A percentile compares a stretch with the other conserved stretches of the same genome.
phyloP scores from a whole-genome alignment of 1,284 basidiomycete species.

The Boletellus deceptivus region DNA sequence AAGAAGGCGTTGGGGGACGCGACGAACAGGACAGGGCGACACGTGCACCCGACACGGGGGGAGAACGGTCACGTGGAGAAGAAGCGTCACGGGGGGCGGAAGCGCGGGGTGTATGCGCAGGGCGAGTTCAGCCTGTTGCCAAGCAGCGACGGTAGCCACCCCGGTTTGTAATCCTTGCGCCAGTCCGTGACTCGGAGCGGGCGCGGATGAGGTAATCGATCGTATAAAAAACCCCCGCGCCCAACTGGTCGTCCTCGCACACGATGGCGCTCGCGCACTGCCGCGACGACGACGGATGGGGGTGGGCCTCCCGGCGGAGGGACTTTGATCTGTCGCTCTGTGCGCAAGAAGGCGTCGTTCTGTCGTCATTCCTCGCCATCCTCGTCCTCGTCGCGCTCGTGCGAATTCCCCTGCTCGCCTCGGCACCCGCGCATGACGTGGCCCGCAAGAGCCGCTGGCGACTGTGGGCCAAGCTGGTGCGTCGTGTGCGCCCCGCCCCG shows the following conservation, averaged over 20 bases:
- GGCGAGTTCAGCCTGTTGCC: conserved; percentile 19
- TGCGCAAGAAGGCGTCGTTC: conserved; percentile 48
- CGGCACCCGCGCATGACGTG: conserved; percentile 16
- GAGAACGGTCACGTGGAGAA: conserved; percentile 16
- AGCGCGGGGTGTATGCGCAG: conserved; percentile 16
- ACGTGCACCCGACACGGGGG: conserved; percentile 4
- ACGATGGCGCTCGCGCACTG: conserved; percentile 42
- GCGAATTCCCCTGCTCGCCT: conserved; percentile 6
- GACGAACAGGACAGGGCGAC: conserved; percentile 12
- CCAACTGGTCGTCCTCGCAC: too few species aligned
- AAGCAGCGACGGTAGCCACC: too few species aligned
- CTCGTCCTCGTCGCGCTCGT: conserved; percentile 24
- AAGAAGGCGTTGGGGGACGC: conserved; percentile 16
- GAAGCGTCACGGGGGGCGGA: background rate
- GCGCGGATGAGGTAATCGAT: background rate
- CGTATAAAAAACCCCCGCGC: background rate
- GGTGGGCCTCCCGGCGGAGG: background rate
- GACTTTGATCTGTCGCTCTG: conserved; percentile 1
- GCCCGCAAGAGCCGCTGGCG: conserved; percentile 46
- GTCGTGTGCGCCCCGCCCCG: too few species aligned
- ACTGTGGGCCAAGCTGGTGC: conserved; percentile 61
- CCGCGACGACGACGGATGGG: background rate
- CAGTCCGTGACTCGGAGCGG: too few species aligned
- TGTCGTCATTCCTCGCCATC: conserved; percentile 37
- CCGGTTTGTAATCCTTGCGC: too few species aligned